phyloP scores from a whole-genome alignment of 108 stramenopile species.

The Skeletonema marinoi region DNA sequence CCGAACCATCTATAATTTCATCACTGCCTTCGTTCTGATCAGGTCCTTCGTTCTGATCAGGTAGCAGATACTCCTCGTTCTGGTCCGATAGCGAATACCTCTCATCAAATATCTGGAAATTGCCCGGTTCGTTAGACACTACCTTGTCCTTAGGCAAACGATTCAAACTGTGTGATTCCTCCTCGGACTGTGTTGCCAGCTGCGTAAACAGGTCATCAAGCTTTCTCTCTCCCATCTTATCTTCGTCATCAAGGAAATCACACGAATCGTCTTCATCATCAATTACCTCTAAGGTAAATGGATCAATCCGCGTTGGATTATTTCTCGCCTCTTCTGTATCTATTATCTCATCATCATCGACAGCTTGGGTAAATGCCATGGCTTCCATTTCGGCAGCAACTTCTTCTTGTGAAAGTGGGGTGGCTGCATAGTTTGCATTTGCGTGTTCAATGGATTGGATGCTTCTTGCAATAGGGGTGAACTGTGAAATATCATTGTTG shows the following conservation, averaged over 20 bases:
- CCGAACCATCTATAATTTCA: not conserved
- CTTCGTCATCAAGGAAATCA: conserved; percentile 52
- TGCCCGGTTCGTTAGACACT: not conserved
- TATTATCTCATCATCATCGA: conserved; percentile 60
- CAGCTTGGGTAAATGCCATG: conserved; percentile 52
- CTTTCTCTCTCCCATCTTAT: conserved; percentile 48
- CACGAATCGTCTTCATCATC: conserved; percentile 35
- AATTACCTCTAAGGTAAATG: conserved; percentile 46
- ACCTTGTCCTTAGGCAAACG: not conserved
- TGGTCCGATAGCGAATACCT: not conserved
- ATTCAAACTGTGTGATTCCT: not conserved
- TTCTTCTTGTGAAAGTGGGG: conserved; percentile 51
- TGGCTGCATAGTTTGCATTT: conserved; percentile 52
- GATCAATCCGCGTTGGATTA: conserved; percentile 60
- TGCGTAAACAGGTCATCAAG: conserved; percentile 45
- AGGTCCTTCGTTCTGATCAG: not conserved
- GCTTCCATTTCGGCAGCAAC: conserved; percentile 37
- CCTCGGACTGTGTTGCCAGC: conserved; percentile 54
- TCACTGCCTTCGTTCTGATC: not conserved
- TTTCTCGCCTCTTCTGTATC: conserved; percentile 20
- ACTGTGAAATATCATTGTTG: not conserved
- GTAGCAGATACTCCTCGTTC: no score
- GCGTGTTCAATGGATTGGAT: conserved; percentile 3
- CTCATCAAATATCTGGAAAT: not conserved
- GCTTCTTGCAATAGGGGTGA: conserved; percentile 6